Base-by-base conservation (phyloP, 2,329 filamentous ascomycete genomes). In the Lachnellula arida region DNA sequence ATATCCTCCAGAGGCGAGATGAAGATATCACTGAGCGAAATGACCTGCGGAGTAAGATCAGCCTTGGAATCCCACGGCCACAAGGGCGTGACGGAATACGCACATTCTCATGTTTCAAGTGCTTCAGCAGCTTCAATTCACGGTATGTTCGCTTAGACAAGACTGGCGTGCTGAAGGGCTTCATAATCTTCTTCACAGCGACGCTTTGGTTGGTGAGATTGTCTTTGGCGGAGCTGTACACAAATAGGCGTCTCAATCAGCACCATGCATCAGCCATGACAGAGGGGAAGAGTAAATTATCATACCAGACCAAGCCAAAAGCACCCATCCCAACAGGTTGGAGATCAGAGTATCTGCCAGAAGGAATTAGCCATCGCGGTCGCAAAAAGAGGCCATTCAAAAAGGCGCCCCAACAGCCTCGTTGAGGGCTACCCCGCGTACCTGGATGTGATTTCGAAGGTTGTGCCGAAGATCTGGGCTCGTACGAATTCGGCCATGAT, bases 171-270 rank as follows among this genome's bases (percentile, higher is more conserved):
- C 92, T 97, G 77, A 99, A 99, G 9, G 94, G 94, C 80, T 97
- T 99, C 93, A 99, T 97, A 71, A 99, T 99, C 84, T 99, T 99
- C 84, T 99, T 99, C 72, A 99, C 92, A 57, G 94, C 94, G 60
- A 99, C 94, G 75, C 92, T 91, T 75, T 97, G 92, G 73, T 84
- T 89, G 58, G 94, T 97, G 75, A 99, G 91, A 78, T 97, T 92
- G 74, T 99, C 94, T 76, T 91, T 93, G 56, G 94, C 94, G 63
- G 94, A 97, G 76, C 93, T 97, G 72, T 66, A 53, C 46, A 37
- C 12, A 49, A 43, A 32, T 8, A 51, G 17, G n/a, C 35, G 14
- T 17, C 60, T 67, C 49, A 46, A 56, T 54, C 34, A 47, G 42
- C 43, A 53, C 46, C 35, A 40, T 44, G 42, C 42, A 44, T 44